Evolutionary conservation across 1,139 yeast genomes (phyloP).

Genomic region (Sugiyamaella castrensis): DNA sequence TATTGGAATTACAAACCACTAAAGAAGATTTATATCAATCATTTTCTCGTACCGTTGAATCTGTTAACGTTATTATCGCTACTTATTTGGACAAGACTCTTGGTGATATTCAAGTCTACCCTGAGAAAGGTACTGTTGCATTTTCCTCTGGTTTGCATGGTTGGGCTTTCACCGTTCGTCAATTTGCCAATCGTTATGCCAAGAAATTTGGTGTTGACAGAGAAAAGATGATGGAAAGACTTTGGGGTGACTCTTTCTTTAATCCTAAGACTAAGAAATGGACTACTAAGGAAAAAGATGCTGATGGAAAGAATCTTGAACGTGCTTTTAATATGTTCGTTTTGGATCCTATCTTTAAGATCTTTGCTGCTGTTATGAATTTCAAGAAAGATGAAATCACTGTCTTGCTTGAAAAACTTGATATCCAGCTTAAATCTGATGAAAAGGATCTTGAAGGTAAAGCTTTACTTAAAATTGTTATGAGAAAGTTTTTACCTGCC

Average conservation of each 20-base stretch:
- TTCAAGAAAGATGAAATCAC: constrained; percentile 96
- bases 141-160: constrained; percentile 99
- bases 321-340: constrained; percentile 99
- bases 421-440: constrained; percentile 83
- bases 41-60: constrained; percentile 97
- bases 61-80: constrained; percentile 96
- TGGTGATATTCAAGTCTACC: constrained; percentile 98
- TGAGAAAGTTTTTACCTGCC: constrained; percentile 99
- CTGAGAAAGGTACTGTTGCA: constrained; percentile 98
- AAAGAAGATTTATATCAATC: constrained; percentile 99
- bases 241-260: constrained; percentile 99
- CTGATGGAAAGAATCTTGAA: constrained; percentile 92
- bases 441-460: constrained; percentile 98
- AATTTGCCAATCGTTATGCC: constrained; percentile 96
- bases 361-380: constrained; percentile 93
- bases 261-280: constrained; percentile 99
- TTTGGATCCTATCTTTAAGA: constrained; percentile 98
- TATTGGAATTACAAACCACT: constrained; percentile 97
- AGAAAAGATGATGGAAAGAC: constrained; percentile 96
- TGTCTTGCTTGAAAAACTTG: constrained; percentile 85
- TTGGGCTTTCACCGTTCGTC: constrained; percentile 99
- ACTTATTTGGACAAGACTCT: constrained; percentile 87
- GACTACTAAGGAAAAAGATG: constrained; percentile 95
- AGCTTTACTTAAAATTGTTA: constrained; percentile 96
- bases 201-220: constrained; percentile 99